phyloP scores from a whole-genome alignment of 768 basidiomycete genomes.

The Tephrocybe sp. region DNA sequence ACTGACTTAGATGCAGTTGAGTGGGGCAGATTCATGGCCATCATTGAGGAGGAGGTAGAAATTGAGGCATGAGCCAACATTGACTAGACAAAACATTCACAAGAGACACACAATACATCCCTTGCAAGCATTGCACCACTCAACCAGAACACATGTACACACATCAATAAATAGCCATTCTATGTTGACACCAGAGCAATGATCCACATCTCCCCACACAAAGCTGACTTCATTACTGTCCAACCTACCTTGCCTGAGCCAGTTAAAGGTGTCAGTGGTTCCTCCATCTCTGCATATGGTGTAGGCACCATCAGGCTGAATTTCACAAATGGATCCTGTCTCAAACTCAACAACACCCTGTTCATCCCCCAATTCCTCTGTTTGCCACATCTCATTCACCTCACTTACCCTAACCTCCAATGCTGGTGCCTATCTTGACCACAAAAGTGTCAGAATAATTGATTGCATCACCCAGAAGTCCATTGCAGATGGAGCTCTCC shows the following conservation, averaged over 20 bases:
- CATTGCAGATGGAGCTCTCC: conserved; percentile 15
- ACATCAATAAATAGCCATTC: conserved; percentile 9
- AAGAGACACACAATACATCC: not conserved
- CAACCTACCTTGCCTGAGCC: conserved; percentile 18
- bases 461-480: conserved; percentile 3
- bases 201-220: conserved; percentile 20
- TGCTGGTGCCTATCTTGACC: conserved; percentile 16
- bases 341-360: conserved; percentile 17
- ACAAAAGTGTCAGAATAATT: not conserved
- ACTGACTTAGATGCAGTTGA: no score
- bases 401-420: conserved; percentile 12
- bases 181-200: conserved; percentile 28
- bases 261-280: no score
- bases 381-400: conserved; percentile 24
- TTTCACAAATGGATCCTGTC: no score
- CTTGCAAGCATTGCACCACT: not conserved
- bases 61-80: not conserved
- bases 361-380: conserved; percentile 22
- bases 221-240: conserved; percentile 24
- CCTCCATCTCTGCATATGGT: no score
- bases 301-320: conserved; percentile 20
- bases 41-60: no score
- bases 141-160: not conserved
- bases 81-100: not conserved
- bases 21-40: no score